Evolutionary conservation across 1,284 basidiomycete genomes (phyloP), one percentile per base, ranked within the genome.

Genomic region (Sanghuangporus weigelae): DNA sequence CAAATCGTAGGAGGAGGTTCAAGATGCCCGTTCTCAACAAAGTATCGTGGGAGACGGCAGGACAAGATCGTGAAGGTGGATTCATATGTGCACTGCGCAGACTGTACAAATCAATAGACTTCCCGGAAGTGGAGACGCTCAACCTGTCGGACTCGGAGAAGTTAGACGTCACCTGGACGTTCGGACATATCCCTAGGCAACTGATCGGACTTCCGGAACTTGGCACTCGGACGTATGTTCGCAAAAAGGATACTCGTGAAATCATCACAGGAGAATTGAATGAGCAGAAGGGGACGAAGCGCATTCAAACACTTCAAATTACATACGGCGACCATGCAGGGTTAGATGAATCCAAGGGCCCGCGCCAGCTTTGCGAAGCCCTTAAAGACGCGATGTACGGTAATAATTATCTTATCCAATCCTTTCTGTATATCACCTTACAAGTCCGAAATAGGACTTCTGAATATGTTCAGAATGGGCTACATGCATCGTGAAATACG

Each of bases 11-110:
- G 44, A 46, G 21, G 44, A 46, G 21, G 44, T 7, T 46, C 44
- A 19, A 46, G 16, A 19, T 11, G 21, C 21, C 44, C 7, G 44
- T 46, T 19, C 38, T 38, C 35, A 14, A 35, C 14, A 60, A 51
- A 50, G 38, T 35, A 10, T 40, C 48, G 19, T 51, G 48, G 48
- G n/a, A 51, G 7, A 46, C 51, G 12, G 58, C 38, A 42, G 58
- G 58, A 31, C 58, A 60, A 35, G 58, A 60, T 51, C 58, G 58
- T 23, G 58, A 60, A 51, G 46, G 58, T 16, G 58, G 48, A 11
- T 60, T 60, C 31, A n/a, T 60, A 8, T 39, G 5, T n/a, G 58
- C 58, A 16, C 46, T 50, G 12, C 58, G 58, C 11, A n/a, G 21
- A 12, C 19, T 60, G 36, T 42, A 49, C 49, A 38, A 51, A 21